Evolutionary conservation across 495 filamentous ascomycete genomes (phyloP).

Genomic region (Talaromyces thailandensis): DNA sequence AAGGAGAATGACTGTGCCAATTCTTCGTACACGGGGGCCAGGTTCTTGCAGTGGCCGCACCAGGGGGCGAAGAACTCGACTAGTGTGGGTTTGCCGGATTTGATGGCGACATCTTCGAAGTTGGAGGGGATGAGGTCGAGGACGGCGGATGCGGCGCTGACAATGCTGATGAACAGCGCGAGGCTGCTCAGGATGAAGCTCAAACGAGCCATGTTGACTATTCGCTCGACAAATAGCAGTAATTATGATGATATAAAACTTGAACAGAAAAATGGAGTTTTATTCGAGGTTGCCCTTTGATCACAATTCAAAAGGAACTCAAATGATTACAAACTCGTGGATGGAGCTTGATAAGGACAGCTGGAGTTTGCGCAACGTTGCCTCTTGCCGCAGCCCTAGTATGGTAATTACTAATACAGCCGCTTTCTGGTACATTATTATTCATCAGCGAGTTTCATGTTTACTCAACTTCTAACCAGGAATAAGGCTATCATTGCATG

Average conservation of each 20-base stretch:
- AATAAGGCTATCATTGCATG: not conserved
- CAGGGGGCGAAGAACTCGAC: conserved; percentile 99
- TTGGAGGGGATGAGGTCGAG: conserved; percentile 80
- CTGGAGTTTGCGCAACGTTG: conserved; percentile 5
- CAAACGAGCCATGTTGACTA: conserved; percentile 36
- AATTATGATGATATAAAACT: not conserved
- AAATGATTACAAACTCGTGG: not conserved
- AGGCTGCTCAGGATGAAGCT: conserved; percentile 36
- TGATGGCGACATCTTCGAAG: conserved; percentile 81
- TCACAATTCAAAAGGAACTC: not conserved
- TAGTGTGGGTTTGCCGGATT: conserved; percentile 89
- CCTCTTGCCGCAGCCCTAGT: not conserved
- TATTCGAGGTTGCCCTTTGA: not conserved
- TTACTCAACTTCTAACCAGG: not conserved
- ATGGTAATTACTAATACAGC: not conserved
- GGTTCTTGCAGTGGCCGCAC: conserved; percentile 98
- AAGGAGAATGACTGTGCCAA: conserved; percentile 66
- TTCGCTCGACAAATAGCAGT: not conserved
- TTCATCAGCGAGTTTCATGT: not conserved
- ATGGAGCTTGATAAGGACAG: not conserved
- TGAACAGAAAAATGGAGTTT: not conserved
- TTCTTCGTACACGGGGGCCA: conserved; percentile 92
- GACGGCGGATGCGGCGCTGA: conserved; percentile 45
- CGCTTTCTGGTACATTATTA: not conserved
- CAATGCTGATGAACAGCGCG: conserved; percentile 31